Conservation (phyloP, 2,329 filamentous ascomycete species). For the Fusarium luffae region DNA sequence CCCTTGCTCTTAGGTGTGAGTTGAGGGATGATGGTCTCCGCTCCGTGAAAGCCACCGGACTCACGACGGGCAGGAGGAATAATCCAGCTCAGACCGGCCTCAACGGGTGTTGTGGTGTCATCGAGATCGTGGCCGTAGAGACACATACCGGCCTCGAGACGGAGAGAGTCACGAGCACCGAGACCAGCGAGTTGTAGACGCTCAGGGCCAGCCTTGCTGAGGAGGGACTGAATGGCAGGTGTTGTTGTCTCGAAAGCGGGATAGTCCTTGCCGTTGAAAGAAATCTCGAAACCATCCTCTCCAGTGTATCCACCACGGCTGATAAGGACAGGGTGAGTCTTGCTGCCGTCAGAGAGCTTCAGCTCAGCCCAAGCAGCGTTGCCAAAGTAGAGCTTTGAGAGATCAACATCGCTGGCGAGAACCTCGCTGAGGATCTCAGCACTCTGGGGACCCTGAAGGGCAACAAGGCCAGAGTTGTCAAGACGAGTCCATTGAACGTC, state of each 20-base stretch:
- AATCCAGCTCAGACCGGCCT: conserved; percentile 76
- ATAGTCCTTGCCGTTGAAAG: conserved; percentile 66
- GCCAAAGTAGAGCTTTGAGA: conserved; percentile 84
- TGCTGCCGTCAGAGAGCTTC: conserved; percentile 64
- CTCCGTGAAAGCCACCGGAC: conserved; percentile 83
- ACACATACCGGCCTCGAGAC: conserved; percentile 97
- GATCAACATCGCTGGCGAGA: conserved; percentile 65
- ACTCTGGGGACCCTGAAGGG: conserved; percentile 87
- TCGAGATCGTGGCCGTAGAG: conserved; percentile 99
- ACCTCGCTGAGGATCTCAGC: conserved; percentile 74
- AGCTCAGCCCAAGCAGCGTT: conserved; percentile 75
- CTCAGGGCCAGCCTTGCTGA: conserved; percentile 70
- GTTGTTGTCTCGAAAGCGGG: conserved; percentile 56
- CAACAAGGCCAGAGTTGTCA: conserved; percentile 80
- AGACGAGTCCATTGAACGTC: conserved; percentile 75
- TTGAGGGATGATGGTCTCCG: conserved; percentile 80
- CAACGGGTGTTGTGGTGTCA: conserved; percentile 73
- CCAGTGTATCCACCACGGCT: conserved; percentile 95
- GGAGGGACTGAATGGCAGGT: conserved; percentile 73
- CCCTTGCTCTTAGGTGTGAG: conserved; percentile 79
- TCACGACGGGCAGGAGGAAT: conserved; percentile 80
- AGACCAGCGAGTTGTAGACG: conserved; percentile 84
- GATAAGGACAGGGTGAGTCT: conserved; percentile 66
- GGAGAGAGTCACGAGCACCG: conserved; percentile 89
- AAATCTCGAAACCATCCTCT: conserved; percentile 98